Conservation (phyloP, 176 grass and related monocot genomes). For the Alloteropsis semialata region DNA sequence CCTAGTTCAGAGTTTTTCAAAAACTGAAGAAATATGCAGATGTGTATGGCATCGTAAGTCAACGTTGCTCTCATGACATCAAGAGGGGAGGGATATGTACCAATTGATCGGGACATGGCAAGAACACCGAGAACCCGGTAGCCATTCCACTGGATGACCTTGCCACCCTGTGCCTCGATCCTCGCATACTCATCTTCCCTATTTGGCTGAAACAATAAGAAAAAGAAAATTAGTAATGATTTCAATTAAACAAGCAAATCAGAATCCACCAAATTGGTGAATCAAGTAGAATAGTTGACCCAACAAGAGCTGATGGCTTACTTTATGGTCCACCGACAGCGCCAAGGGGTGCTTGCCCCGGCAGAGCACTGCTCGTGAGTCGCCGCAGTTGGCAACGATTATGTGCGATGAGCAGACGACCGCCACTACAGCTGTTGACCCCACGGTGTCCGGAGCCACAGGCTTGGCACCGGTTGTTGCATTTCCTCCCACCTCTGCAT, state of each 20-base stretch:
- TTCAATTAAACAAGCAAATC: not conserved
- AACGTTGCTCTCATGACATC: not conserved
- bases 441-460: constrained; percentile 76
- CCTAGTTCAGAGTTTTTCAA: not conserved
- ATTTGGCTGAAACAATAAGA: constrained; percentile 37
- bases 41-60: not conserved
- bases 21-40: not conserved
- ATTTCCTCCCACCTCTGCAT: constrained; percentile 59
- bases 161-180: constrained; percentile 60
- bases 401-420: constrained; percentile 69
- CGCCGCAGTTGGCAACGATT: constrained; percentile 82
- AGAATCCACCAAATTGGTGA: not conserved
- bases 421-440: constrained; percentile 71
- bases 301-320: not conserved
- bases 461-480: constrained; percentile 6
- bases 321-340: constrained; percentile 87
- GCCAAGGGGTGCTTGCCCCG: constrained; percentile 66
- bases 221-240: not conserved
- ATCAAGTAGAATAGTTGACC: not conserved
- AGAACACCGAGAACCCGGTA: constrained; percentile 84
- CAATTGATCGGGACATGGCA: constrained; percentile 94
- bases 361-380: constrained; percentile 86
- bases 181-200: constrained; percentile 64
- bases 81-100: constrained; percentile 19
- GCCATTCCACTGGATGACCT: constrained; percentile 72